Conservation (phyloP, 768 basidiomycete genomes). For the Leccinum sublutescens region DNA sequence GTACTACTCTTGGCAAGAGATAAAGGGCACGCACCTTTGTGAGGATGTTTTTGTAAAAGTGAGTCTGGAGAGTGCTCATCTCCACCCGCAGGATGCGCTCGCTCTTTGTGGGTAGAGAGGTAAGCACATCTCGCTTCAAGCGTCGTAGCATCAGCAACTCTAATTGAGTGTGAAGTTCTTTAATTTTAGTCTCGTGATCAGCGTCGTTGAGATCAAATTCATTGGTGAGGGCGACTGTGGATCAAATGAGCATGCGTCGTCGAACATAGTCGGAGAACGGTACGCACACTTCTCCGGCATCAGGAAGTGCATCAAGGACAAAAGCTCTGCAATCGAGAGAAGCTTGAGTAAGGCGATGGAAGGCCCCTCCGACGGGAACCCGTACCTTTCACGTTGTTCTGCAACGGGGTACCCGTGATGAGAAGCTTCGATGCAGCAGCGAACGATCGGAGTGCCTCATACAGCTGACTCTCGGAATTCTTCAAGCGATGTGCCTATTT, state of each 20-base stretch:
- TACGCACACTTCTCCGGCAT: constrained; percentile 95
- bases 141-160: constrained; percentile 93
- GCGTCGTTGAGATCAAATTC: constrained; percentile 94
- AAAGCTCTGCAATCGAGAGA: constrained; percentile 58
- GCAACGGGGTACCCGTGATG: constrained; percentile 96
- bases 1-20: not conserved
- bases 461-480: constrained; percentile 96
- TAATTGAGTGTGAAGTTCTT: constrained; percentile 90
- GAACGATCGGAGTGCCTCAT: constrained; percentile 90
- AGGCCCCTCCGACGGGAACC: constrained; percentile 4
- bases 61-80: constrained; percentile 94
- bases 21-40: constrained; percentile 60
- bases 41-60: constrained; percentile 98
- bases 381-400: constrained; percentile 97
- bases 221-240: constrained; percentile 81
- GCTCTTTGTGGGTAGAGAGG: constrained; percentile 94
- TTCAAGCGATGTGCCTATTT: constrained; percentile 91
- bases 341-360: constrained; percentile 9
- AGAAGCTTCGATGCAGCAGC: constrained; percentile 88
- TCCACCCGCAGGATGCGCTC: constrained; percentile 97
- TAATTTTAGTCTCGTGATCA: constrained; percentile 93
- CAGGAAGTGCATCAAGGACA: constrained; percentile 98
- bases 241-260: constrained; percentile 9
- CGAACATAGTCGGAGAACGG: not conserved
- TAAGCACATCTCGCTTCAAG: constrained; percentile 94